Percentiles rank a stretch among this genome's conserved stretches.
These are phyloP conservation scores for Psophocarpus tetragonolobus DNA, from an alignment of 306 rosid genomes.

Conservation along the genomic window DNA sequence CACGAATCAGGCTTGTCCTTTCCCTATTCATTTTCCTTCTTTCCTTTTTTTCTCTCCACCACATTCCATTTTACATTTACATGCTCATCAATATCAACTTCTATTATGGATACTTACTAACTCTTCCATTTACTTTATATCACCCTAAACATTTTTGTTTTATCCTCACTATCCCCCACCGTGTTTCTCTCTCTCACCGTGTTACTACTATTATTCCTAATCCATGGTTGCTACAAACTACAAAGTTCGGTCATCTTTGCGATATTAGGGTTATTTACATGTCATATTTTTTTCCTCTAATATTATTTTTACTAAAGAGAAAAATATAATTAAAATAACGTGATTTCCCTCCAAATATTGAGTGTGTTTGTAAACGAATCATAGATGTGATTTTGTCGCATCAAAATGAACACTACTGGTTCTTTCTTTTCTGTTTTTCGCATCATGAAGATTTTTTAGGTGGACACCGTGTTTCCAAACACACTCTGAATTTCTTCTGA, in stretches of 20 bases:
- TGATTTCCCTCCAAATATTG: neutral
- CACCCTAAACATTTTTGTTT: neutral
- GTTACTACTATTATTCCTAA: neutral
- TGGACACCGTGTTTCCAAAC: too few species aligned
- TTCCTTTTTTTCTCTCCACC: too few species aligned
- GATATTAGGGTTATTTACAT: neutral
- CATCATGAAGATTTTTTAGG: too few species aligned
- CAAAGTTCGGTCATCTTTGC: neutral
- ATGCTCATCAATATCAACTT: neutral
- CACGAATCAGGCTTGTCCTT: slow-evolving; percentile 54
- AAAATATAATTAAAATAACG: neutral
- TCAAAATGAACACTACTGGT: too few species aligned
- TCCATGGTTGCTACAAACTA: neutral
- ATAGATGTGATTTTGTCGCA: too few species aligned
- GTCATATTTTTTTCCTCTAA: neutral
- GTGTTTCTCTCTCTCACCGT: neutral
- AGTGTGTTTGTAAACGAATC: too few species aligned
- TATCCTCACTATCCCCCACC: neutral
- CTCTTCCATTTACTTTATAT: neutral
- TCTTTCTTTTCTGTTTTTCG: too few species aligned
- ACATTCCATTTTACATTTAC: neutral
- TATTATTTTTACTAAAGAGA: neutral
- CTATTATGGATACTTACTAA: neutral
- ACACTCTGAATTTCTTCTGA: neutral
- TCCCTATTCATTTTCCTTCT: neutral